Base-by-base conservation (phyloP, 1,284 basidiomycete species). In the Naganishia sp. region DNA sequence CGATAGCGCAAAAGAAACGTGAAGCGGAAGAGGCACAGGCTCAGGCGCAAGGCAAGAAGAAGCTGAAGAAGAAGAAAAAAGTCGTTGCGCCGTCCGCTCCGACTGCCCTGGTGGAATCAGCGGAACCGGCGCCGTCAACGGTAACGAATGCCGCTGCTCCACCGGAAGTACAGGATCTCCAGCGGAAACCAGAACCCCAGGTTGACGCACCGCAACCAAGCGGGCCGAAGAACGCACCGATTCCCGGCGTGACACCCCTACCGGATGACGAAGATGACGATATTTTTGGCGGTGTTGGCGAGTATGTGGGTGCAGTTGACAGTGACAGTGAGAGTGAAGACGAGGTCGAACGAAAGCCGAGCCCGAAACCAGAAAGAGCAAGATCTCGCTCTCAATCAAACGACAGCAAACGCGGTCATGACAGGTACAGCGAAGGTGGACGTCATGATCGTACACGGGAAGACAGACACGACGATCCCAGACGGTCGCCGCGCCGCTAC, bases 251-350 rank as follows among this genome's bases (percentile, higher is more conserved):
- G 10, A 53, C 52, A 21, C 50, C 50, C 15, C 64, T 69, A 1
- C 71, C 71, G 11, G 73, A 75, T 50, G 75, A 72, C 13, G 80
- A 81, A 10, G 82, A 82, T 33, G 81, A 82, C n/a, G 82, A 84
- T 67, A 95, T 95, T 64, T 96, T 96, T 76, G 90, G 86, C 0
- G 92, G 83, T 59, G 91, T 86, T 1, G 92, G 88, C 9, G 90
- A 92, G 49, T 96, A 95, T 76, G 87, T 83, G 45, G 86, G 86
- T 23, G 85, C 86, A 16, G 84, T 83, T 15, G 73, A 54, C 5
- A 72, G 70, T 1, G 72, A 68, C 46, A 56, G 54, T 25, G 63
- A 56, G 6, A 36, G 54, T 3, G 54, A 56, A 10, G 6, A 3
- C 23, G 49, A n/a, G 42, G 42, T 43, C 52, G 59, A 49, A 28